These are phyloP conservation scores for Plantago rigida DNA, from an alignment of 305 asterid species.

Conservation along the genomic window DNA sequence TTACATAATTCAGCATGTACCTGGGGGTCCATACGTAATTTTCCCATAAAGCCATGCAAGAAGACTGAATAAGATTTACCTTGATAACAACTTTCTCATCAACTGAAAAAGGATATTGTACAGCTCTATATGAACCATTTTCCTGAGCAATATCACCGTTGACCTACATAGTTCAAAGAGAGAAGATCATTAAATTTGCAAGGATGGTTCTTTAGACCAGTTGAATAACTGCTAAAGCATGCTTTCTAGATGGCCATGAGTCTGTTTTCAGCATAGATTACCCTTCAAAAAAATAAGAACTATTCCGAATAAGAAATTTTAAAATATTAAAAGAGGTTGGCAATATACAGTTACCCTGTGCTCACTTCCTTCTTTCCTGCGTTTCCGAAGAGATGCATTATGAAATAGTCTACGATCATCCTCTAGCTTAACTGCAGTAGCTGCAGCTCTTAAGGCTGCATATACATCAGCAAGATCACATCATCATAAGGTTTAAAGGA, in stretches of 20 bases:
- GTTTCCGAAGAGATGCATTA: slow-evolving; percentile 74
- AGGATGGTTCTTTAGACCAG: background rate
- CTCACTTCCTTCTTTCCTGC: slow-evolving; percentile 77
- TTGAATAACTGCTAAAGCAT: background rate
- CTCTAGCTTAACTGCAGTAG: slow-evolving; percentile 82
- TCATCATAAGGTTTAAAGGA: slow-evolving; percentile 20
- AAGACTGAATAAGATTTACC: slow-evolving; percentile 38
- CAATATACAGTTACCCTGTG: slow-evolving; percentile 48
- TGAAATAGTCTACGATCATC: slow-evolving; percentile 90
- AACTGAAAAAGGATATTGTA: slow-evolving; percentile 82
- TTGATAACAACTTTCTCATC: slow-evolving; percentile 79
- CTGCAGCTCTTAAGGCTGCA: slow-evolving; percentile 86
- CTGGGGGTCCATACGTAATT: no score
- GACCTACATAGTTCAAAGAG: slow-evolving; percentile 44
- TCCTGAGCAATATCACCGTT: slow-evolving; percentile 61
- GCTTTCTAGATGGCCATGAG: no score
- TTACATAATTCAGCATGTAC: no score
- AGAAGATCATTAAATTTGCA: slow-evolving; percentile 21
- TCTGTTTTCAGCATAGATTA: no score
- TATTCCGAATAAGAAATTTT: no score
- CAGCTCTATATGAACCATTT: slow-evolving; percentile 56
- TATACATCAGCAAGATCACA: slow-evolving; percentile 24
- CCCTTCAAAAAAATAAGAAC: no score
- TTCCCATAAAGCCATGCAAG: background rate
- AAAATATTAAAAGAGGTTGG: slow-evolving; percentile 6